Base-by-base conservation (phyloP, 2,329 filamentous ascomycete genomes). In the Exophiala phaeomuriformis region DNA sequence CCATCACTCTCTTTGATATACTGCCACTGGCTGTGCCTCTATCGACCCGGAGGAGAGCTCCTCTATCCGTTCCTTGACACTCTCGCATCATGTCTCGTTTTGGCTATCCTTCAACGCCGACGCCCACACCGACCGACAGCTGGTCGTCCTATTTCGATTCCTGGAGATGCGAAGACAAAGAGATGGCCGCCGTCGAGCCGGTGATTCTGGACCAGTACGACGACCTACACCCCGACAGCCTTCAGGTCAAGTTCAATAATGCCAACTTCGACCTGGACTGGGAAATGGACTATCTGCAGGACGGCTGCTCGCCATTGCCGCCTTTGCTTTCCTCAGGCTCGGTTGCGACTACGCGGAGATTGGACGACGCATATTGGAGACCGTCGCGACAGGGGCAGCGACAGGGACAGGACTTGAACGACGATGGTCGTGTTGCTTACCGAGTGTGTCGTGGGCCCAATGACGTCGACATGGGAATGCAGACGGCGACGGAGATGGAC, bases 81-180 rank as follows among this genome's bases (percentile, higher is more conserved):
- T 35, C 43, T 43, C 19, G 29, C 36, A 39, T 7, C 43, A 52
- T 52, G 50, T 35, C 50, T 47, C 43, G 35, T 28, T 35, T 52
- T n/a, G 43, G 50, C 29, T 52, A 45, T n/a, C 19, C 40, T n/a
- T 32, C 39, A 5, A 48, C 51, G n/a, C 45, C 45, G 2, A 57
- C 52, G 0, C 45, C 40, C 28, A 59, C 57, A 6, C 54, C 54
- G 5, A 57, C 37, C 4, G 54, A 59, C 46, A 46, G 51, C 46
- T 57, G 57, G 57, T 50, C 52, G 30, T 59, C 57, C n/a, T 59
- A 59, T 37, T 59, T 59, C 44, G 57, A 59, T 43, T 57, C 42
- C 8, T 59, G 57, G 57, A 49, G 30, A n/a, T 30, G 8, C 46
- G 57, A 59, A 36, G 57, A 59, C 42, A 36, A 31, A 12, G 41